Evolutionary conservation across 2,329 filamentous ascomycete species (phyloP), one percentile per base, ranked within the genome.

Genomic region (Ophiocordyceps camponoti-leonardi): DNA sequence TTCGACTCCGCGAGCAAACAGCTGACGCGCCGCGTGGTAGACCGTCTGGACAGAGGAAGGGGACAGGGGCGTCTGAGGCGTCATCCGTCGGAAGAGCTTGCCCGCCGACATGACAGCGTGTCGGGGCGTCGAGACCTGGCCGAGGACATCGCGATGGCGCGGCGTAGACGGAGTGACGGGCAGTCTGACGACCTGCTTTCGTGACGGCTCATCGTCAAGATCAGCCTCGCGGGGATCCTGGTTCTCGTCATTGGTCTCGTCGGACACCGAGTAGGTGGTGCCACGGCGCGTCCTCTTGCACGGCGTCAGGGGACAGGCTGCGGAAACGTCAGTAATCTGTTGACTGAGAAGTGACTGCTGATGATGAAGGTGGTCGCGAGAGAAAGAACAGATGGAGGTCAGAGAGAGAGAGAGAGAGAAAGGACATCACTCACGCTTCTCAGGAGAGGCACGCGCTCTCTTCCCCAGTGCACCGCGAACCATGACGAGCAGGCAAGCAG

Each of bases 11-110:
- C 86, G 79, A 7, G 83, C 80, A 58, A 98, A 98, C 3, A 94
- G 65, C 56, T 94, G 86, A 28, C 90, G 79, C 16, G 87, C 92
- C 49, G 81, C 73, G 50, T 92, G 86, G 62, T 95, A 96, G 35
- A 95, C 71, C 0, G 86, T 92, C 45, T 80, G 77, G 20, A 74
- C 67, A 12, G 77, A 68, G 26, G 77, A 74, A 13, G 85, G 83
- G 7, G 83, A 84, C 31, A 73, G 67, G 12, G 82, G 82, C 13
- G 86, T 85, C 51, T 81, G 78, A 19, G 85, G 84, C 40, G 86
- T 93, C 53, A 81, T 69, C 46, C 88, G 83, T 51, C 85, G 88
- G 54, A 82, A 75, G 33, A 85, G 71, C 56, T 78, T 84, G 50
- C 81, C 84, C 33, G 75, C 74, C 13, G 88, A 77, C 65, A 85